A percentile compares a stretch with the other conserved stretches of the same genome.
Conservation (phyloP, 169 alveolate species). For the Ichthyophthirius multifiliis region DNA sequence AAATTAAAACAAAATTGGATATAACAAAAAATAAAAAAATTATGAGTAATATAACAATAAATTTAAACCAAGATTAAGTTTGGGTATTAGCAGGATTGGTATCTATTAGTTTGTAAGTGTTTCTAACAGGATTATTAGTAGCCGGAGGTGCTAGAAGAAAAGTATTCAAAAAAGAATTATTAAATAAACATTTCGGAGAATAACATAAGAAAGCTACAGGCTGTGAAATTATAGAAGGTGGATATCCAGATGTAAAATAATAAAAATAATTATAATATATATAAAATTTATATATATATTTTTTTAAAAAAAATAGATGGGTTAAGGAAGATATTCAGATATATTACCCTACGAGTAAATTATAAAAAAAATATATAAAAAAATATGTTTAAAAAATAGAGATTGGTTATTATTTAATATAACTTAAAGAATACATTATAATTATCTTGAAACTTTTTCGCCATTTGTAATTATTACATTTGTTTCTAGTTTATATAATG, state of each 20-base stretch:
- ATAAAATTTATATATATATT: too few relatives aligned
- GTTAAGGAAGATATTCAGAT: too few relatives aligned
- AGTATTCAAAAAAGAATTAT: background rate
- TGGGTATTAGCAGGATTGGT: background rate
- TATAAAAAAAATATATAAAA: too few relatives aligned
- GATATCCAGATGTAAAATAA: background rate
- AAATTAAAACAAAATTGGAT: too few relatives aligned
- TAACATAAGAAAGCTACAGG: background rate
- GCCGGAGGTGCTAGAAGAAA: background rate
- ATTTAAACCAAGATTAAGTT: background rate
- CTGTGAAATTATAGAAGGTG: background rate
- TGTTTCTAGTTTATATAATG: background rate
- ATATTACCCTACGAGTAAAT: background rate
- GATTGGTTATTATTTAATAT: background rate
- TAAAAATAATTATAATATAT: too few relatives aligned
- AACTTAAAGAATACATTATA: background rate
- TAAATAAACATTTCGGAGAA: background rate
- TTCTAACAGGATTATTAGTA: background rate
- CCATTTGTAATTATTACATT: background rate
- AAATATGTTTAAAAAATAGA: background rate
- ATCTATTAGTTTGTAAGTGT: background rate
- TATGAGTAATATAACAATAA: too few relatives aligned
- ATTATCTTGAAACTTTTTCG: background rate
- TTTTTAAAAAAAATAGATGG: too few relatives aligned
- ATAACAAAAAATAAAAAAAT: too few relatives aligned